Base-by-base conservation (phyloP, 192 early-diverging fungal genomes). In the Paraglomus brasilianum region DNA sequence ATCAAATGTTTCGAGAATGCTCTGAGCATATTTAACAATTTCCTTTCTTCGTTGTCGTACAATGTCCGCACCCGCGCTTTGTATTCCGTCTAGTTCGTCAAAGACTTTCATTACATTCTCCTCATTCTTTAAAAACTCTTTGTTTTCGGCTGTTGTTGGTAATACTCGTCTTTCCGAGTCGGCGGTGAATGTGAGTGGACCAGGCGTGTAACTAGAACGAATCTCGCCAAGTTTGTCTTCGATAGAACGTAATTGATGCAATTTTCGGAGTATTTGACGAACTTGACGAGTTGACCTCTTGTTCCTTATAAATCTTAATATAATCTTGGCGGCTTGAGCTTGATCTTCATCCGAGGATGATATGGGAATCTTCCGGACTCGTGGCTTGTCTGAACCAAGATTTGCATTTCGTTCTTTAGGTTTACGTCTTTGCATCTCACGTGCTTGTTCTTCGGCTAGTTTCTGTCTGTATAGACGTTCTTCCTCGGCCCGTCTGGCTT, bases 1-100 rank as follows among this genome's bases (percentile, higher is more conserved):
- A 45, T 63, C 60, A 19, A 63, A 63, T 63, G 21, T 13, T 10
- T 63, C 42, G 11, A 63, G 9, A 8, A 63, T 44, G 0, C 21
- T 24, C 47, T 63, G 60, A 63, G 60, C 60, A 45, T 46, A 44
- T 63, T 46, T 63, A 24, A 63, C 42, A 45, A 46, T 4, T 7
- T 44, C 17, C 47, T 63, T 63, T 46, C 60, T 63, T 46, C 60
- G 22, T 14, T 63, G 11, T 8, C 60, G 40, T 46, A 63, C 7
- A 21, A 63, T 10, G 22, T 45, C 43, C 13, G 7, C n/a, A 39
- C 60, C 60, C 15, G 14, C 60, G 38, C 60, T 63, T 22, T 45
- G 42, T 45, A 63, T 7, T 63, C 9, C 22, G 15, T 63, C 60
- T 24, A 63, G n/a, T 22, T 63, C 21, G 30, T 63, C 60, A 45